phyloP scores from a whole-genome alignment of 73 alveolate genomes.

The Paramecium biaurelia region DNA sequence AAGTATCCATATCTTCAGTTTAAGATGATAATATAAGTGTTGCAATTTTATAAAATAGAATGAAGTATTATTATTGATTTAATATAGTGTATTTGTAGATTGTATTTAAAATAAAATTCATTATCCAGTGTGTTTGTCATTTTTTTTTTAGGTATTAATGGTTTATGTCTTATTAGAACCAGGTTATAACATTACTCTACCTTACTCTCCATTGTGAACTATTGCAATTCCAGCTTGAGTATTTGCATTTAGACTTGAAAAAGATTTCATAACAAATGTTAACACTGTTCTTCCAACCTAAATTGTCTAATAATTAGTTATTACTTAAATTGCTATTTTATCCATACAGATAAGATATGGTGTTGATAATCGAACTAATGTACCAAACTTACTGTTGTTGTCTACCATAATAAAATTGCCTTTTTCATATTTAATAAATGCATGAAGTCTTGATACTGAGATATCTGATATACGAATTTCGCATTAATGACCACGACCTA shows the following conservation, averaged over 20 bases:
- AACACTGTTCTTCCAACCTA: constrained; percentile 68
- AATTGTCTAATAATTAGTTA: too few species aligned
- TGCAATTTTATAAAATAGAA: too few species aligned
- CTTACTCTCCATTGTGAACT: neutral
- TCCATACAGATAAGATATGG: constrained; percentile 43
- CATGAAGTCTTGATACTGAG: constrained; percentile 74
- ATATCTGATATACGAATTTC: constrained; percentile 83
- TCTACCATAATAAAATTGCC: constrained; percentile 62
- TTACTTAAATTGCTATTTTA: constrained; percentile 58
- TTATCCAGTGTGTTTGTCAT: neutral
- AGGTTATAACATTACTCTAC: neutral
- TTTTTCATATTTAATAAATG: constrained; percentile 56
- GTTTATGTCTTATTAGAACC: neutral
- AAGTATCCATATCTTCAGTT: too few species aligned
- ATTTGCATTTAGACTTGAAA: neutral
- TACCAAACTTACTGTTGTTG: constrained; percentile 66
- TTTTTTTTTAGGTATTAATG: neutral
- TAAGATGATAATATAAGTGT: too few species aligned
- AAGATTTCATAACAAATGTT: constrained; percentile 59
- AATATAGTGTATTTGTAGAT: neutral
- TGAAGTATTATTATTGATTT: neutral
- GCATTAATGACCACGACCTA: constrained; percentile 83
- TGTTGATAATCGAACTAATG: constrained; percentile 46
- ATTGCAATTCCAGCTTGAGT: neutral
- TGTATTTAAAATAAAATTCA: neutral